Evolutionary conservation across 2,329 filamentous ascomycete species (phyloP).

Genomic region (Colletotrichum sp.): DNA sequence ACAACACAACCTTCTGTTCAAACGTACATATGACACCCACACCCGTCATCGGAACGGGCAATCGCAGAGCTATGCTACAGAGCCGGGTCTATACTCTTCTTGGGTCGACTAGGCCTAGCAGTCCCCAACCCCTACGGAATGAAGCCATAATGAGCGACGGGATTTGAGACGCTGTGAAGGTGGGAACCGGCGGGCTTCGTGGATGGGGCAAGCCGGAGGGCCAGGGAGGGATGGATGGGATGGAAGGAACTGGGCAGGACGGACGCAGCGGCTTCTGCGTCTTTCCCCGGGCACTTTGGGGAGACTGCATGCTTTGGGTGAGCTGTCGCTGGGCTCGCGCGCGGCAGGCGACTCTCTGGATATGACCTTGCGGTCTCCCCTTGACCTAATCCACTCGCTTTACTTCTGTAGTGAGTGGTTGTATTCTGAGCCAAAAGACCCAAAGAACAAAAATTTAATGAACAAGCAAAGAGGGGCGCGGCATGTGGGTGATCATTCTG

Average conservation of each 20-base stretch:
- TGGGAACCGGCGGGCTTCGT: background rate
- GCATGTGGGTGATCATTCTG: slow-evolving; percentile 18
- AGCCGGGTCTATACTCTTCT: background rate
- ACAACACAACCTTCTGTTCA: slow-evolving; percentile 16
- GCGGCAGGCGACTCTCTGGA: background rate
- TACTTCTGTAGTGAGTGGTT: slow-evolving; percentile 14
- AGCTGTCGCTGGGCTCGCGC: background rate
- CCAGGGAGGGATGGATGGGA: background rate
- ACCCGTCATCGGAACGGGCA: slow-evolving; percentile 6
- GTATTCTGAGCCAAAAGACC: slow-evolving; percentile 18
- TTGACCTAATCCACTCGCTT: slow-evolving; percentile 13
- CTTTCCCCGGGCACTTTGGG: background rate
- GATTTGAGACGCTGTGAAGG: slow-evolving; percentile 2
- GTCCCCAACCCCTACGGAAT: slow-evolving; percentile 5
- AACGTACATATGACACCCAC: slow-evolving; percentile 11
- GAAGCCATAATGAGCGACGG: slow-evolving; percentile 19
- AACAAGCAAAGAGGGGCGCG: slow-evolving; percentile 15
- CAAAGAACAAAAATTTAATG: slow-evolving; percentile 14
- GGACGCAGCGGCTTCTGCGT: background rate
- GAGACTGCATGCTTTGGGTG: background rate
- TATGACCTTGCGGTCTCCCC: slow-evolving; percentile 3
- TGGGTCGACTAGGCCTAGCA: background rate
- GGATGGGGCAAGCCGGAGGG: background rate
- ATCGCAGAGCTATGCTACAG: slow-evolving; percentile 16
- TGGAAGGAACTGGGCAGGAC: background rate